These are phyloP conservation scores for Ichthyophonus hoferi DNA, from an alignment of 208 protist species.

Conservation along the genomic window DNA sequence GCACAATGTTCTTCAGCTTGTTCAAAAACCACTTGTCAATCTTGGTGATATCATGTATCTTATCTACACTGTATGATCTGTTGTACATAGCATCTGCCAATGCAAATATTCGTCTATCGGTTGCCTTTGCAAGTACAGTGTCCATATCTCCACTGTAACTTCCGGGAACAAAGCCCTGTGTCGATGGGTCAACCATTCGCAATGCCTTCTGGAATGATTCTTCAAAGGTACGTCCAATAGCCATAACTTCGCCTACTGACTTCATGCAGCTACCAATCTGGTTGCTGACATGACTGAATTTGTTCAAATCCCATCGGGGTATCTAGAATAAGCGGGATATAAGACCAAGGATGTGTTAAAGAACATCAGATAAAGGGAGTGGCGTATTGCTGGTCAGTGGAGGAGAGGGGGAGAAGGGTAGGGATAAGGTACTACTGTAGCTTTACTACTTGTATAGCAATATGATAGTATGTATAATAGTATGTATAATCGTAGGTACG, in stretches of 20 bases:
- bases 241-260: constrained; percentile 84
- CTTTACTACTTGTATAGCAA: too few species aligned
- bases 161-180: constrained; percentile 68
- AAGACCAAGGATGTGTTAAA: neutral
- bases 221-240: constrained; percentile 90
- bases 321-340: neutral
- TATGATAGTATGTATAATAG: too few species aligned
- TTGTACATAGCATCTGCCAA: constrained; percentile 30
- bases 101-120: constrained; percentile 42
- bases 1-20: constrained; percentile 85
- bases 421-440: neutral
- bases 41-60: constrained; percentile 80
- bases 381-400: neutral
- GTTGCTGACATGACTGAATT: constrained; percentile 85
- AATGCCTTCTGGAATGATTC: constrained; percentile 83
- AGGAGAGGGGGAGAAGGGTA: neutral
- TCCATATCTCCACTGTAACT: neutral
- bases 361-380: too few species aligned
- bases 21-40: constrained; percentile 93
- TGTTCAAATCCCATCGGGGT: constrained; percentile 86
- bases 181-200: constrained; percentile 79
- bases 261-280: constrained; percentile 87
- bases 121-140: neutral
- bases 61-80: constrained; percentile 61
- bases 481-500: too few species aligned